Evolutionary conservation across 352 stramenopile genomes (phyloP).

Genomic region (Pythium grandisporangium): DNA sequence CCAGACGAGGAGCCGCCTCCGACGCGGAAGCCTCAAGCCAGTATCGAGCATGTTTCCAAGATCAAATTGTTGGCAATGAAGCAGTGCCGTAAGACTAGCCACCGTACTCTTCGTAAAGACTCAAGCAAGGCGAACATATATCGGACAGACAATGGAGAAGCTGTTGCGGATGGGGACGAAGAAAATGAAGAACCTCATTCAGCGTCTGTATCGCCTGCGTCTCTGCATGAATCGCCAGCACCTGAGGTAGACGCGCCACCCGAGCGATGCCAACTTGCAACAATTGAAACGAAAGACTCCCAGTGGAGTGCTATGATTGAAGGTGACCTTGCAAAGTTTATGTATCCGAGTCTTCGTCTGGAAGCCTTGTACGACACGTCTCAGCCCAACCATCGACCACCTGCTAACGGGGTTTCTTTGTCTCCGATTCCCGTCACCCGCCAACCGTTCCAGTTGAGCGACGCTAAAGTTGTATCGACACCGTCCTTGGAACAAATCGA

Average conservation of each 20-base stretch:
- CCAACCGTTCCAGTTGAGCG: background rate
- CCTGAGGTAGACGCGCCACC: background rate
- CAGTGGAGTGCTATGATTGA: conserved; percentile 54
- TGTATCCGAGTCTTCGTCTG: conserved; percentile 60
- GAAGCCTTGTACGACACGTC: conserved; percentile 29
- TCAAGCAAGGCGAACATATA: too few species aligned
- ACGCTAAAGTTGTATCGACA: background rate
- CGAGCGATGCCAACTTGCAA: conserved; percentile 14
- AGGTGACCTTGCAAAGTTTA: conserved; percentile 59
- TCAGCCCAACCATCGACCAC: background rate
- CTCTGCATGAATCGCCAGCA: background rate
- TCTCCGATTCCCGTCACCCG: background rate
- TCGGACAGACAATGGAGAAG: too few species aligned
- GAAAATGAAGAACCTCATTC: too few species aligned
- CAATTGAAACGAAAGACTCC: conserved; percentile 44
- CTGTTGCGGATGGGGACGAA: too few species aligned
- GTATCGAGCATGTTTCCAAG: conserved; percentile 7
- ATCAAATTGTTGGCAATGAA: conserved; percentile 12
- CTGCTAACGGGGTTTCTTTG: too few species aligned
- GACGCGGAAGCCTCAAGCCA: too few species aligned
- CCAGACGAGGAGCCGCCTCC: too few species aligned
- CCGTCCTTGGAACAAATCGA: conserved; percentile 27
- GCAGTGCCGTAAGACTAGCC: conserved; percentile 7
- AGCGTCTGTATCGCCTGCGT: too few species aligned
- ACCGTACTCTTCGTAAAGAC: too few species aligned